These are phyloP conservation scores for Nannizziopsis arthrosporioides DNA, from an alignment of 2,329 filamentous ascomycete genomes.

Conservation along the genomic window DNA sequence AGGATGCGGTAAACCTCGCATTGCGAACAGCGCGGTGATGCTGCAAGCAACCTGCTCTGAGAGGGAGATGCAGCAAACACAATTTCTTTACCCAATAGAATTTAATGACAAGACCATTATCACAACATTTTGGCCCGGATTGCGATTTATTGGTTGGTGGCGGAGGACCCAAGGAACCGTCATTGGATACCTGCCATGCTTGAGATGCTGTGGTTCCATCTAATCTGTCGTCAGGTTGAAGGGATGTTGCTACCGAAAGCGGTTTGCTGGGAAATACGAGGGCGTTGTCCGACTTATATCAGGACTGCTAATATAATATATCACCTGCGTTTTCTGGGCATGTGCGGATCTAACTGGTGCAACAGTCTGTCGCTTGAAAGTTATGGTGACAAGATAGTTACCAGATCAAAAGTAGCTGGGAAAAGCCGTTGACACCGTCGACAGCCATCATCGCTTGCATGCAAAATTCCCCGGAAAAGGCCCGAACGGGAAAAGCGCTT, in stretches of 20 bases:
- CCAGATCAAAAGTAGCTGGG: no score
- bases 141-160: neutral
- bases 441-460: no score
- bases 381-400: no score
- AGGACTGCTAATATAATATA: no score
- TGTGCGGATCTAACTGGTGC: no score
- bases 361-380: no score
- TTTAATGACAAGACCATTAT: neutral
- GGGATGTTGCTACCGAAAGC: neutral
- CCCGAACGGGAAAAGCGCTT: no score
- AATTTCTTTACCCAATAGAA: neutral
- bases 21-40: neutral
- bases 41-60: constrained; percentile 1
- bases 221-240: neutral
- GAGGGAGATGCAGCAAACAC: constrained; percentile 7
- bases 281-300: neutral
- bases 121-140: neutral
- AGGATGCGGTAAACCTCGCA: neutral
- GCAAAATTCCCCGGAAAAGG: no score
- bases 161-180: neutral
- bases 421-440: no score
- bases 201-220: neutral
- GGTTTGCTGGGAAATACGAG: constrained; percentile 3
- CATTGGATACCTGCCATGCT: constrained; percentile 6
- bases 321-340: no score